Conservation (phyloP, 1,284 basidiomycete species). For the Sparassis latifolia region DNA sequence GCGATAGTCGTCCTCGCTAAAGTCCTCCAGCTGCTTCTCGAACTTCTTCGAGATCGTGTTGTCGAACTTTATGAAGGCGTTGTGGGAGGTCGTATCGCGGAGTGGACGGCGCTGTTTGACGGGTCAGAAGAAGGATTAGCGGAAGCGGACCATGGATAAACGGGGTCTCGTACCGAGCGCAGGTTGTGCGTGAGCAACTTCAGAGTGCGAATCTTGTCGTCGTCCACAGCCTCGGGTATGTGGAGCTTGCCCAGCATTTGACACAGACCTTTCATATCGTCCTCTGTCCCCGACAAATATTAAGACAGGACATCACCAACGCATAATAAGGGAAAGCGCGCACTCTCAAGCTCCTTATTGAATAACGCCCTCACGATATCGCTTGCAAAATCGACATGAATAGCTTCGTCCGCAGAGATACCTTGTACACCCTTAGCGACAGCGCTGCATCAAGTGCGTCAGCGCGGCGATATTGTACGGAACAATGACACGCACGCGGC, state of each 20-base stretch:
- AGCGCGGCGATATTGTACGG: background rate
- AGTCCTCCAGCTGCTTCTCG: slow-evolving; percentile 48
- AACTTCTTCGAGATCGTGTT: slow-evolving; percentile 51
- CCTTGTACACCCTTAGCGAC: slow-evolving; percentile 27
- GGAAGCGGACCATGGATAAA: too few relatives aligned
- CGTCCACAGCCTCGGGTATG: slow-evolving; percentile 63
- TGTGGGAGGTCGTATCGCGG: slow-evolving; percentile 63
- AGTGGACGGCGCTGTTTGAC: slow-evolving; percentile 60
- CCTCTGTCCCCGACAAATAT: slow-evolving; percentile 38
- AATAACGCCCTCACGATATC: slow-evolving; percentile 68
- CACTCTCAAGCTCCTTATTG: slow-evolving; percentile 39
- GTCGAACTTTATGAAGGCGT: slow-evolving; percentile 67
- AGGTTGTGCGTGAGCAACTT: slow-evolving; percentile 56
- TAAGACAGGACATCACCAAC: background rate
- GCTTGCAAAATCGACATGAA: slow-evolving; percentile 78
- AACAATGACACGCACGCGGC: slow-evolving; percentile 46
- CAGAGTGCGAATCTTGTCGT: slow-evolving; percentile 42
- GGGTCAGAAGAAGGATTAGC: background rate
- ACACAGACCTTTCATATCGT: slow-evolving; percentile 76
- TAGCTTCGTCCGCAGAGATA: slow-evolving; percentile 37
- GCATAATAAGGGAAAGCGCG: slow-evolving; percentile 1
- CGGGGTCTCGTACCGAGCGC: slow-evolving; percentile 41
- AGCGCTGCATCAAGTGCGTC: slow-evolving; percentile 18
- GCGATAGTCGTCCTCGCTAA: slow-evolving; percentile 67
- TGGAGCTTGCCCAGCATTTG: slow-evolving; percentile 78